These are phyloP conservation scores for Cladorrhinum sp. DNA, from an alignment of 2,329 filamentous ascomycete genomes.

Conservation along the genomic window DNA sequence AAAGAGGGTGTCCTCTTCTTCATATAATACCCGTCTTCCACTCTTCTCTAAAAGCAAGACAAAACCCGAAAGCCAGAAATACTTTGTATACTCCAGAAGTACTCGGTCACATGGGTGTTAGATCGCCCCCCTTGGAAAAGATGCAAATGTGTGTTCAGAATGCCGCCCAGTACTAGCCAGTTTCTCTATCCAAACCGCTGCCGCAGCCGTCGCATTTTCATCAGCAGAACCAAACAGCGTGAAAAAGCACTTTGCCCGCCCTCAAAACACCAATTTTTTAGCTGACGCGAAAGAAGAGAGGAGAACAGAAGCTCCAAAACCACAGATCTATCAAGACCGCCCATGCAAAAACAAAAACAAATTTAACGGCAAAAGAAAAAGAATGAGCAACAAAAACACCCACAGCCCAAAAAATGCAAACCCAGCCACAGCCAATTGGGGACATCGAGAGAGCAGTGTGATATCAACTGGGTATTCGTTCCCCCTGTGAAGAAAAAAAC, in stretches of 20 bases:
- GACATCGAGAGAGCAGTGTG: background rate
- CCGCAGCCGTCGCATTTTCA: background rate
- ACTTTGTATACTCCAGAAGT: background rate
- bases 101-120: background rate
- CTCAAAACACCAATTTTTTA: slow-evolving; percentile 5
- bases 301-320: background rate
- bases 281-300: background rate
- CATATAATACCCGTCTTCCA: background rate
- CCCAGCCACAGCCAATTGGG: background rate
- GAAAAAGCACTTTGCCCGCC: background rate
- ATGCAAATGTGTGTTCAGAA: background rate
- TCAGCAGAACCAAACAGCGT: background rate
- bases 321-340: slow-evolving; percentile 7
- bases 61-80: background rate
- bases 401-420: slow-evolving; percentile 5
- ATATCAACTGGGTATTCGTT: background rate
- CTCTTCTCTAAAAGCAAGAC: background rate
- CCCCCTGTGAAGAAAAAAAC: background rate
- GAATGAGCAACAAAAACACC: background rate
- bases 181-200: slow-evolving; percentile 4
- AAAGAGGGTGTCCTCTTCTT: background rate
- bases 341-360: background rate
- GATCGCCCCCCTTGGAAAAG: background rate
- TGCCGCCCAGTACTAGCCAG: background rate
- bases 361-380: background rate